Percentiles rank a stretch among this genome's conserved stretches.
These are phyloP conservation scores for Circinella minor DNA, from an alignment of 371 early-diverging fungal species.

Conservation along the genomic window DNA sequence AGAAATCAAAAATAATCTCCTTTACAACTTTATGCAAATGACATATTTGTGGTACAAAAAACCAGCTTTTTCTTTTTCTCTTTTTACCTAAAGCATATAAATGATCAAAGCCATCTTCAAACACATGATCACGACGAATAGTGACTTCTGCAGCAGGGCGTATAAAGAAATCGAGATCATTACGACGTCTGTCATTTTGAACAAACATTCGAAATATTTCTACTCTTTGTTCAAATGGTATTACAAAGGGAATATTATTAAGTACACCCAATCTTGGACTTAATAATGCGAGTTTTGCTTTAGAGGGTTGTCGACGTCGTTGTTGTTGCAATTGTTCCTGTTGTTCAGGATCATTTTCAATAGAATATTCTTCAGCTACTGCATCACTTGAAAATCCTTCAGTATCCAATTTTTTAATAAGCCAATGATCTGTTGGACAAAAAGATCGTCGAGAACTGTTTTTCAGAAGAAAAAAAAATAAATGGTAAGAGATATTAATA, in stretches of 20 bases:
- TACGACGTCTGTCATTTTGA: conserved; percentile 63
- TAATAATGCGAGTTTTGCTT: conserved; percentile 47
- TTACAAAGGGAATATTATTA: conserved; percentile 86
- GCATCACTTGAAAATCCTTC: conserved; percentile 64
- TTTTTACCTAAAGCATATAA: conserved; percentile 61
- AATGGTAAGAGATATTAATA: not conserved
- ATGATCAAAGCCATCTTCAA: conserved; percentile 86
- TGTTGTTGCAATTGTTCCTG: conserved; percentile 32
- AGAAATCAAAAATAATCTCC: not conserved
- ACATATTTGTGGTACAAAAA: too few species aligned
- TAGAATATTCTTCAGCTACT: conserved; percentile 60
- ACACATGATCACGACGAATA: conserved; percentile 79
- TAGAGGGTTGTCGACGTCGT: conserved; percentile 32
- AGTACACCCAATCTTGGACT: conserved; percentile 77
- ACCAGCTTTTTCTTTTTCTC: conserved; percentile 1
- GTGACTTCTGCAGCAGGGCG: conserved; percentile 46
- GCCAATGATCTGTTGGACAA: conserved; percentile 77
- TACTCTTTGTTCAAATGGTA: conserved; percentile 89
- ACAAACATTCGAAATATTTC: conserved; percentile 84
- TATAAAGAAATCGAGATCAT: conserved; percentile 26
- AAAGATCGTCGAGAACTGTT: conserved; percentile 69
- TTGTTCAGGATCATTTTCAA: conserved; percentile 33
- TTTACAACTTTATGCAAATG: not conserved
- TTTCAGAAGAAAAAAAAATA: not conserved
- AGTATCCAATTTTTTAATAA: conserved; percentile 70